Evolutionary conservation across 1,284 basidiomycete genomes (phyloP).

Genomic region (Anthracocystis setariae): DNA sequence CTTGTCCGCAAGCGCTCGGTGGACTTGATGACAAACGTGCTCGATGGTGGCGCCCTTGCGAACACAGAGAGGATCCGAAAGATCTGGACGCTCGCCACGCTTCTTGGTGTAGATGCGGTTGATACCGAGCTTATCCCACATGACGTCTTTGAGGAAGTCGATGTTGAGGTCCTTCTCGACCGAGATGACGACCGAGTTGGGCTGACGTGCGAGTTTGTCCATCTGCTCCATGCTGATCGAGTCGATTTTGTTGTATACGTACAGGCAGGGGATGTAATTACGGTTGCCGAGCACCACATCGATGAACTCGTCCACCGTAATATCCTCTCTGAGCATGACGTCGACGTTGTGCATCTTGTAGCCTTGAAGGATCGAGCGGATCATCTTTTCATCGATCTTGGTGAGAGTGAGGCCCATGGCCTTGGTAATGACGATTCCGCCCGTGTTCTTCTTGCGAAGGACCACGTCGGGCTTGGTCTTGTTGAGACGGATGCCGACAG

Average conservation of each 20-base stretch:
- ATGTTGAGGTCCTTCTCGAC: constrained; percentile 93
- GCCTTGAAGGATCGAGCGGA: constrained; percentile 81
- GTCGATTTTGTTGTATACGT: constrained; percentile 82
- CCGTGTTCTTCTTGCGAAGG: constrained; percentile 81
- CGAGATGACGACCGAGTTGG: constrained; percentile 90
- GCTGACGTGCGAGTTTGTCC: constrained; percentile 84
- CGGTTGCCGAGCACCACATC: constrained; percentile 89
- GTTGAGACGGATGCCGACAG: constrained; percentile 94
- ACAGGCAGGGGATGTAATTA: constrained; percentile 91
- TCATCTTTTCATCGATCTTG: constrained; percentile 92
- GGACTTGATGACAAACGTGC: constrained; percentile 75
- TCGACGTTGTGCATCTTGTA: constrained; percentile 66
- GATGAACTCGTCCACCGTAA: constrained; percentile 95
- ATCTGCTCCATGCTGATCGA: constrained; percentile 73
- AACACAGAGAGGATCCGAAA: constrained; percentile 90
- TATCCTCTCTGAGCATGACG: constrained; percentile 69
- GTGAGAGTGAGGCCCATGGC: constrained; percentile 80
- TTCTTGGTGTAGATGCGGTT: constrained; percentile 88
- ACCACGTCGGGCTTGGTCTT: constrained; percentile 73
- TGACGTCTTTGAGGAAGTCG: constrained; percentile 84
- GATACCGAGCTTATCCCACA: constrained; percentile 74
- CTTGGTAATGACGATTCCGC: constrained; percentile 75
- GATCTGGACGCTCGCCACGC: constrained; percentile 85
- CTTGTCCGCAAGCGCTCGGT: constrained; percentile 86
- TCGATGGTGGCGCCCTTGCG: constrained; percentile 92